These are phyloP conservation scores for Emiliania huxleyi DNA, from an alignment of 78 protist species.

Conservation along the genomic window DNA sequence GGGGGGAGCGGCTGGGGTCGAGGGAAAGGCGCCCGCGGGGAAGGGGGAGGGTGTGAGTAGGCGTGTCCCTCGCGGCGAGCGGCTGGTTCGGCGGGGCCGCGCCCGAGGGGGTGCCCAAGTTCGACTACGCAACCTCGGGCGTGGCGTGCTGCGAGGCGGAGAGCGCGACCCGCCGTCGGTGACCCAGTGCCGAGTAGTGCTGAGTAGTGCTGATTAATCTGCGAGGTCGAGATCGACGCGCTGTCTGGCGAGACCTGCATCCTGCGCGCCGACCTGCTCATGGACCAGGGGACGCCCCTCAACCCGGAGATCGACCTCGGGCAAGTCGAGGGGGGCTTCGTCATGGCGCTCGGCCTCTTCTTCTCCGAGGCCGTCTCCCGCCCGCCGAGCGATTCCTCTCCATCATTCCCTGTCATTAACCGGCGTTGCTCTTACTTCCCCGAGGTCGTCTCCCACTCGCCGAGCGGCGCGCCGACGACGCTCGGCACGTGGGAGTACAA, in stretches of 20 bases:
- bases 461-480: background rate
- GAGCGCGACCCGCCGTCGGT: too few species aligned
- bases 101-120: background rate
- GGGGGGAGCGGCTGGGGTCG: too few species aligned
- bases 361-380: background rate
- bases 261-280: background rate
- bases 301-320: background rate
- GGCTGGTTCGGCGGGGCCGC: background rate
- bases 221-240: slow-evolving; percentile 71
- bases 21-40: too few species aligned
- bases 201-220: too few species aligned
- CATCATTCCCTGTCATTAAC: too few species aligned
- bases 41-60: too few species aligned
- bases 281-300: background rate
- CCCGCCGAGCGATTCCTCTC: too few species aligned
- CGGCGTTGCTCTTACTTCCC: too few species aligned
- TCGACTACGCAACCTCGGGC: slow-evolving; percentile 42
- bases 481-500: slow-evolving; percentile 8
- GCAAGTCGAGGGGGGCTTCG: background rate
- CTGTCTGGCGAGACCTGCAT: slow-evolving; percentile 56
- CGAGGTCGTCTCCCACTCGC: background rate
- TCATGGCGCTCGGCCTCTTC: background rate
- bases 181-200: too few species aligned
- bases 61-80: background rate
- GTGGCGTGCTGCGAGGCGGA: slow-evolving; percentile 25